These are phyloP conservation scores for Zoysia matrella DNA, from an alignment of 202 grass and related monocot genomes.

Conservation along the genomic window DNA sequence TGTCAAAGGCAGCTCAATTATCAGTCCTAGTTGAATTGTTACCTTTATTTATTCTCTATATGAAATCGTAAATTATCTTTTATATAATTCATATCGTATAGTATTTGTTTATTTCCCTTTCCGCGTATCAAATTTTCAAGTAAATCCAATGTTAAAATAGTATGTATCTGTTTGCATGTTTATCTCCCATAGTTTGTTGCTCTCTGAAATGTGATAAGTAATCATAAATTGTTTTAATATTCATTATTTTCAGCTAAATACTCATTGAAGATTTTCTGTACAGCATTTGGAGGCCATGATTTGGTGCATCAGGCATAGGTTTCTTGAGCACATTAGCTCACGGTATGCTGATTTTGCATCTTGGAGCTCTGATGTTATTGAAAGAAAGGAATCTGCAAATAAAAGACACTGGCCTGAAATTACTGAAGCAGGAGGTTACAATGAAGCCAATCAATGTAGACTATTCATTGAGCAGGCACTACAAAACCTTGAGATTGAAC, in stretches of 20 bases:
- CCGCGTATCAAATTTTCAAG: background rate
- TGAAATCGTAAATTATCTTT: background rate
- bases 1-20: background rate
- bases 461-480: conserved; percentile 98
- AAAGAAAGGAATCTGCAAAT: conserved; percentile 71
- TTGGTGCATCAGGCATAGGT: conserved; percentile 84
- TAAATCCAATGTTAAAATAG: conserved; percentile 9
- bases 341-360: conserved; percentile 51
- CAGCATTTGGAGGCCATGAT: conserved; percentile 97
- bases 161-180: conserved; percentile 20
- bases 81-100: background rate
- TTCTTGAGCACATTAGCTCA: conserved; percentile 63
- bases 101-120: background rate
- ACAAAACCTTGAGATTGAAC: conserved; percentile 76
- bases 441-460: conserved; percentile 40
- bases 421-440: conserved; percentile 39
- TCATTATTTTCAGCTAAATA: conserved; percentile 33
- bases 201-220: conserved; percentile 36
- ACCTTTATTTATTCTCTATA: conserved; percentile 13
- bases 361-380: conserved; percentile 65
- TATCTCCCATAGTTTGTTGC: background rate
- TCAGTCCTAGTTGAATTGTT: conserved; percentile 1
- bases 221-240: conserved; percentile 26
- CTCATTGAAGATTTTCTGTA: conserved; percentile 52
- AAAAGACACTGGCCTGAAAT: conserved; percentile 70